Base-by-base conservation (phyloP, 2,329 filamentous ascomycete species). In the Diaporthe citrichinensis region DNA sequence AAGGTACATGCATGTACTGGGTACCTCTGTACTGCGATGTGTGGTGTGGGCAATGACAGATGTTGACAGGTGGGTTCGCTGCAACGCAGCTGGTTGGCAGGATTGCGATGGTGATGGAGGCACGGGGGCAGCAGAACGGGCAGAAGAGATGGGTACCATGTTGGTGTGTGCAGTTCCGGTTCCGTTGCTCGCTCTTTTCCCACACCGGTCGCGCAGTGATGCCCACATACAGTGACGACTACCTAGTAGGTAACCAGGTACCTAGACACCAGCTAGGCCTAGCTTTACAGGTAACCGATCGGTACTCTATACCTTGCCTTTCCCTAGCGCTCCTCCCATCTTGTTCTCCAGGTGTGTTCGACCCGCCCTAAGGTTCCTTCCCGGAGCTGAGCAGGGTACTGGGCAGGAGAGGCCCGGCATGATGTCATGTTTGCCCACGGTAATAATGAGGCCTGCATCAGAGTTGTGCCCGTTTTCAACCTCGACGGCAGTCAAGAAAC, bases 61-160 rank as follows among this genome's bases (percentile, higher is more conserved):
- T 39, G 65, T 53, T 68, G 65, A 68, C 65, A 53, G 65, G 65
- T 68, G 65, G 65, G 34, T 68, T 68, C 65, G 34, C 46, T 53
- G 65, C 46, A 28, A 68, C 65, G 65, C 65, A 53, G 65, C 46
- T 68, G 49, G 65, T 39, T 68, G 65, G 65, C 65, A 53, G 31
- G 28, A 39, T 9, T 68, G 23, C 2, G 65, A 68, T 46, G 31
- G 62, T 20, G 62, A 53, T 53, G 62, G 62, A 39, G 46, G 62
- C 44, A 51, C 36, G 34, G 57, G 34, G 20, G 23, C 34, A 20
- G 57, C 36, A 61, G 57, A 39, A 39, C 14, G 51, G 25, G 17
- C 15, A 28, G 34, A 41, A 39, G 20, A 39, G 20, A 36, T 23
- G 34, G 5, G 31, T 36, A 23, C 31, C 12, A 12, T 12, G 12